Evolutionary conservation across 305 asterid genomes (phyloP).

Genomic region (Lippia alba): DNA sequence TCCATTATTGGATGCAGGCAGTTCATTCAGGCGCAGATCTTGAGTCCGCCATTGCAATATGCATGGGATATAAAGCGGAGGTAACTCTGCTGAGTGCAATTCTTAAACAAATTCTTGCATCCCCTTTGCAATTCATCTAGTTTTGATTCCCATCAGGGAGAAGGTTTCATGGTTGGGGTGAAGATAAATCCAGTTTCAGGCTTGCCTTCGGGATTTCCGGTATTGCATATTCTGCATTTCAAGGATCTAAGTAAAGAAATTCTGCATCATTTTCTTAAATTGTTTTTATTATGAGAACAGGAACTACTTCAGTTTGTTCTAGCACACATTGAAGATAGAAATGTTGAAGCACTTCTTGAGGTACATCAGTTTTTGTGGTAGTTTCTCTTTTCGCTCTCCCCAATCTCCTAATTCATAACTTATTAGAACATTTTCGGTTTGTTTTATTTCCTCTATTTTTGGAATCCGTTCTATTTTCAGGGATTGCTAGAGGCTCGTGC

Average conservation of each 20-base stretch:
- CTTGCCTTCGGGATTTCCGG: constrained; percentile 94
- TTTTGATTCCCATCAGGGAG: constrained; percentile 64
- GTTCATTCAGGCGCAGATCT: constrained; percentile 99
- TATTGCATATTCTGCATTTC: constrained; percentile 37
- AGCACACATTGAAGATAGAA: constrained; percentile 81
- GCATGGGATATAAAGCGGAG: constrained; percentile 94
- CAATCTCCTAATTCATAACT: constrained; percentile 10
- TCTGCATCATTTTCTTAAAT: constrained; percentile 33
- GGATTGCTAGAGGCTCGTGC: constrained; percentile 97
- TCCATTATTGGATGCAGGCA: constrained; percentile 63
- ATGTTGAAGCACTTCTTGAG: constrained; percentile 96
- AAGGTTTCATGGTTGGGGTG: constrained; percentile 99
- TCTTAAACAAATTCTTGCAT: constrained; percentile 16
- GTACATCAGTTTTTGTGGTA: constrained; percentile 49
- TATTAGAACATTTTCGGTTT: constrained; percentile 7
- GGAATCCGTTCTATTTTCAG: constrained; percentile 47
- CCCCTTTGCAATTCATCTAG: constrained; percentile 27
- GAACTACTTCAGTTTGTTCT: constrained; percentile 85
- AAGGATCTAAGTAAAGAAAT: constrained; percentile 14
- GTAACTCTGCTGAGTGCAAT: constrained; percentile 46
- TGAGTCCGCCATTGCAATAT: constrained; percentile 91
- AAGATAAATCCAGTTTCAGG: constrained; percentile 94
- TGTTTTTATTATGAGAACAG: constrained; percentile 48
- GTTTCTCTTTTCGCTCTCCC: constrained; percentile 22
- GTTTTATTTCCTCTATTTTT: constrained; percentile 22